These are phyloP conservation scores for Fusarium pininemorale DNA, from an alignment of 2,329 filamentous ascomycete genomes.

Conservation along the genomic window DNA sequence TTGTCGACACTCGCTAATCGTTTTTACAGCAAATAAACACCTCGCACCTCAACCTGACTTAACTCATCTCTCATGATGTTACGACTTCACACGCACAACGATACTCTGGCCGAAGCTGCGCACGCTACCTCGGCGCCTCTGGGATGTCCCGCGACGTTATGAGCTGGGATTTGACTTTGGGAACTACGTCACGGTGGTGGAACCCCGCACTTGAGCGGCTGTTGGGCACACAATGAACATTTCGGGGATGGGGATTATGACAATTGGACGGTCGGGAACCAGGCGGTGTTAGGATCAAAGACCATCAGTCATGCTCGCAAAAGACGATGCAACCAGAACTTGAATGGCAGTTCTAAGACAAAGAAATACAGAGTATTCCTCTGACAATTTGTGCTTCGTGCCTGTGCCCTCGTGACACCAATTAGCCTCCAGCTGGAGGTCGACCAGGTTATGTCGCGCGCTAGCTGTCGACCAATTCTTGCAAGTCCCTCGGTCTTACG, in stretches of 20 bases:
- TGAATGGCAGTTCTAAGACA: conserved; percentile 40
- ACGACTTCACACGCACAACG: conserved; percentile 47
- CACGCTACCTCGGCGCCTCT: conserved; percentile 30
- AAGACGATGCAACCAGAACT: conserved; percentile 38
- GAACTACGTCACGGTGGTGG: conserved; percentile 41
- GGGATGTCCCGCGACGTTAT: conserved; percentile 28
- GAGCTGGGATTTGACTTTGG: conserved; percentile 42
- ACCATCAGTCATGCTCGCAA: conserved; percentile 41
- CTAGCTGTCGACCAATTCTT: neutral
- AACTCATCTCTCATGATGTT: conserved; percentile 56
- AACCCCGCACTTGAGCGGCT: conserved; percentile 44
- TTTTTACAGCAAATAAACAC: conserved; percentile 70
- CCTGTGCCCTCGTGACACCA: conserved; percentile 9
- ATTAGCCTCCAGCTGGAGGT: neutral
- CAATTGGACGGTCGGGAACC: conserved; percentile 48
- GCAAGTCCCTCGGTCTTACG: neutral
- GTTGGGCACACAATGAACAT: conserved; percentile 46
- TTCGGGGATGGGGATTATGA: conserved; percentile 40
- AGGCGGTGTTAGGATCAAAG: conserved; percentile 45
- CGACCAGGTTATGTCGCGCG: neutral
- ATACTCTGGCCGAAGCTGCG: conserved; percentile 40
- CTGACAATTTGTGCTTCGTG: conserved; percentile 13
- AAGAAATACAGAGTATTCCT: conserved; percentile 40
- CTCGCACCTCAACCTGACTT: conserved; percentile 67
- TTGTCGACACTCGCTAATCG: conserved; percentile 47